Evolutionary conservation across 1,284 basidiomycete species (phyloP).

Genomic region (Inonotus obliquus): DNA sequence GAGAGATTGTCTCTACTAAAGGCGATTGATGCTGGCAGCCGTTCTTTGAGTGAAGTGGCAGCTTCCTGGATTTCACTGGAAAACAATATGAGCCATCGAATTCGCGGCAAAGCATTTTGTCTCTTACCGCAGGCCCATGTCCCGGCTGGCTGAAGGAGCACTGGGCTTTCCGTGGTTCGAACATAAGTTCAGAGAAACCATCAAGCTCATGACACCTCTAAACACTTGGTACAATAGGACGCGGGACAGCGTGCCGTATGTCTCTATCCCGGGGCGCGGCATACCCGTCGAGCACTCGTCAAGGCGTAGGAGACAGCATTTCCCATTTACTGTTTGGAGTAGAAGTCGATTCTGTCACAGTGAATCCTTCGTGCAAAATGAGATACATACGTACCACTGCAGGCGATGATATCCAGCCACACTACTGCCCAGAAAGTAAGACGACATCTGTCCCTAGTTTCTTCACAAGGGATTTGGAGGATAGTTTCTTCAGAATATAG

Average conservation of each 20-base stretch:
- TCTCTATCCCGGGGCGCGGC: constrained; percentile 5
- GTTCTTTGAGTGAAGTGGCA: not conserved
- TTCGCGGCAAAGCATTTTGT: not conserved
- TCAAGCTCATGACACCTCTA: constrained; percentile 1
- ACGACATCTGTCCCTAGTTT: not conserved
- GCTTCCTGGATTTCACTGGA: constrained; percentile 5
- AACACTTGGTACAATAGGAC: constrained; percentile 8
- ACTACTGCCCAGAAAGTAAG: constrained; percentile 13
- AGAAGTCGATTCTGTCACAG: not conserved
- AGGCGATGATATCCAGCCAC: constrained; percentile 10
- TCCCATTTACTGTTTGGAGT: not conserved
- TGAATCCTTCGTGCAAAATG: not conserved
- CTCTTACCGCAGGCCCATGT: constrained; percentile 5
- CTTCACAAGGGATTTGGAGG: not conserved
- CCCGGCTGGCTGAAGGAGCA: constrained; percentile 4
- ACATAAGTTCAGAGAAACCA: not conserved
- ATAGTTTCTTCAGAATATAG: constrained; percentile 12
- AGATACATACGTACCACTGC: constrained; percentile 5
- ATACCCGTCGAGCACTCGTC: constrained; percentile 11
- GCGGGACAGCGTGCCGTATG: constrained; percentile 5
- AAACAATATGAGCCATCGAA: not conserved
- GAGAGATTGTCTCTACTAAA: constrained; percentile 7
- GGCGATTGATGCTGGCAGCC: not conserved
- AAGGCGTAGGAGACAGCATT: not conserved
- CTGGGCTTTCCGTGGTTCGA: constrained; percentile 8